Conservation (phyloP, 83 land plant species). For the Larix sibirica region DNA sequence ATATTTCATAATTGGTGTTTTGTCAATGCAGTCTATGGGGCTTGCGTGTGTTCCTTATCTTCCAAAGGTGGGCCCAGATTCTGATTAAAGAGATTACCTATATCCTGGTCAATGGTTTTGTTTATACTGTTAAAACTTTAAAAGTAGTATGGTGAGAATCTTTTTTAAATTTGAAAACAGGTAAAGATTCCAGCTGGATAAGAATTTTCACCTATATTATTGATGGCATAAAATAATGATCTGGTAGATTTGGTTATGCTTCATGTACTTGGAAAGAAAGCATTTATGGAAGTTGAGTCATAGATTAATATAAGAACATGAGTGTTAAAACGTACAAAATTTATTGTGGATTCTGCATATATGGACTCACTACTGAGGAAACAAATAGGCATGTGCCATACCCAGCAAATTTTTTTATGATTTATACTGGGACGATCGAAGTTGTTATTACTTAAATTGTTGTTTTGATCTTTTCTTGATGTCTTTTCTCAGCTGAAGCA, state of each 20-base stretch:
- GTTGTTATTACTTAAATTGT: neutral
- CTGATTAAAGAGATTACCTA: neutral
- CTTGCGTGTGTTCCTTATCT: slow-evolving; percentile 94
- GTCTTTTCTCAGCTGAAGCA: neutral
- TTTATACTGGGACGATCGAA: neutral
- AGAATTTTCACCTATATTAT: neutral
- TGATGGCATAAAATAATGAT: neutral
- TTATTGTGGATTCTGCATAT: neutral
- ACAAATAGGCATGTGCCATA: neutral
- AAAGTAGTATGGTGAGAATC: neutral
- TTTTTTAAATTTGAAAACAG: neutral
- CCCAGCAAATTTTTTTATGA: neutral
- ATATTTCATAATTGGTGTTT: neutral
- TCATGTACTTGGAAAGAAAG: neutral
- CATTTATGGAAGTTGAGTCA: neutral
- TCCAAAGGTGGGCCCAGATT: slow-evolving; percentile 71
- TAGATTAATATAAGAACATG: neutral
- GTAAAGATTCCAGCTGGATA: neutral
- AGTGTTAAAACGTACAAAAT: neutral
- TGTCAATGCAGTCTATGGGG: slow-evolving; percentile 82
- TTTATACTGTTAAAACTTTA: neutral
- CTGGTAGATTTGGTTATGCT: neutral
- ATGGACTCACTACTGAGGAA: neutral
- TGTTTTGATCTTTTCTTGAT: too few species aligned
- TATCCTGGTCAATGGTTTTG: neutral